Evolutionary conservation across 1,284 basidiomycete genomes (phyloP).

Genomic region (Microbotryomycetes sp.): DNA sequence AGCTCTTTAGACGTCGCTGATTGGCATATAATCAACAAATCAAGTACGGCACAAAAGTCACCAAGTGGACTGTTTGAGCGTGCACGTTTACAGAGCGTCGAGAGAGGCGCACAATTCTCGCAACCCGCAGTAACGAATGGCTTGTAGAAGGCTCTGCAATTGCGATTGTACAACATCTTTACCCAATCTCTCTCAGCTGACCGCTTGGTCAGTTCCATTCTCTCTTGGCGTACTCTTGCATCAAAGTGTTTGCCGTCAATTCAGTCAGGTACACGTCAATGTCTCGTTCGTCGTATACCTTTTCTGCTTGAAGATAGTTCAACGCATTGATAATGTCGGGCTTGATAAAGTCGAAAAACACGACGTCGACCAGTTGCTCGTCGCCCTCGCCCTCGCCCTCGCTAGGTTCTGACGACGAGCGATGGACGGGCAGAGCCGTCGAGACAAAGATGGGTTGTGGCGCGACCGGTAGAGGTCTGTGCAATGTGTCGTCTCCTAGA

Average conservation of each 20-base stretch:
- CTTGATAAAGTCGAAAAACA: constrained; percentile 35
- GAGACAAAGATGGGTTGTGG: constrained; percentile 35
- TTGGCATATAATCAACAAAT: background rate
- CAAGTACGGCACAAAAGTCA: constrained; percentile 21
- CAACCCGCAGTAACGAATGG: no score
- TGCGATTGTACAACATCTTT: no score
- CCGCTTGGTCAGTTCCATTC: constrained; percentile 22
- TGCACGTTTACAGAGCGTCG: no score
- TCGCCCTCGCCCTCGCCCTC: background rate
- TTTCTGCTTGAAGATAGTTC: constrained; percentile 14
- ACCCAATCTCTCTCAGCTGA: no score
- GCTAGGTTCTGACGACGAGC: background rate
- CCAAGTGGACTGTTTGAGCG: constrained; percentile 14
- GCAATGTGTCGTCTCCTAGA: constrained; percentile 35
- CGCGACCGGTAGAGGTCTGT: constrained; percentile 30
- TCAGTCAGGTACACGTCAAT: constrained; percentile 15
- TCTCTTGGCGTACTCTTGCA: constrained; percentile 25
- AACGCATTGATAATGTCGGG: constrained; percentile 29
- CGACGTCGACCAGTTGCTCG: constrained; percentile 23
- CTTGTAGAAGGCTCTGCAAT: no score
- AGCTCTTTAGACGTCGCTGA: background rate
- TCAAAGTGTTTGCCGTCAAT: constrained; percentile 27
- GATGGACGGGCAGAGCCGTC: constrained; percentile 6
- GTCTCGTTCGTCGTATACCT: constrained; percentile 14
- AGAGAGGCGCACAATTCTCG: no score